A percentile compares a stretch with the other conserved stretches of the same genome.
Evolutionary conservation across 139 green algal species (phyloP).

Genomic region (Tetradesmus obliquus): DNA sequence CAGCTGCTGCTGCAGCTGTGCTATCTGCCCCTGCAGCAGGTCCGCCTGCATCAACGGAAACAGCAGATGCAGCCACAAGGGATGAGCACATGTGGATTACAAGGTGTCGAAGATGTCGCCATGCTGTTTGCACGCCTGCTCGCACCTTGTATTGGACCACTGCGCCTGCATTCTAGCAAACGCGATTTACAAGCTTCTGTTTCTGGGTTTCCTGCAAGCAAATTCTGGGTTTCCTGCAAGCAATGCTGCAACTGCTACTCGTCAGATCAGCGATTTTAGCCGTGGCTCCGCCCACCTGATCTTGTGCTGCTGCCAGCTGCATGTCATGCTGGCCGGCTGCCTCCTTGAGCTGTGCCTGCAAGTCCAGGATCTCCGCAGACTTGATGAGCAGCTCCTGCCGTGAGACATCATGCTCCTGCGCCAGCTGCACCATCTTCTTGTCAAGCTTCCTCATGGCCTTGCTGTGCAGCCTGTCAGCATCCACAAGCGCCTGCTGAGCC

Average conservation of each 20-base stretch:
- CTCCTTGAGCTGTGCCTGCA: conserved; percentile 36
- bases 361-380: conserved; percentile 30
- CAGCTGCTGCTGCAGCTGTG: conserved; percentile 37
- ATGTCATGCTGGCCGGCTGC: background rate
- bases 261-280: background rate
- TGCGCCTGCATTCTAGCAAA: too few species aligned
- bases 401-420: conserved; percentile 12
- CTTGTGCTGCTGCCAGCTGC: conserved; percentile 9
- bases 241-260: background rate
- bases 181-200: too few species aligned
- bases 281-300: background rate
- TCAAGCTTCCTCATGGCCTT: conserved; percentile 32
- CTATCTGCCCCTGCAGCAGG: conserved; percentile 16
- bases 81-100: too few species aligned
- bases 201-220: too few species aligned
- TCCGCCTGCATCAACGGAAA: background rate
- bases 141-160: too few species aligned
- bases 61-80: background rate
- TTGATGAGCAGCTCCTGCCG: conserved; percentile 46
- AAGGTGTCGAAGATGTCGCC: too few species aligned
- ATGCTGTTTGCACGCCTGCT: too few species aligned
- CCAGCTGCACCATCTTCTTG: conserved; percentile 24
- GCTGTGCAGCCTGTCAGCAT: conserved; percentile 34
- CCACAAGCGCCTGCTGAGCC: conserved; percentile 23
- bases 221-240: background rate